Evolutionary conservation across 108 stramenopile genomes (phyloP), one percentile per base, ranked within the genome.

Genomic region (Cyclotella baltica): DNA sequence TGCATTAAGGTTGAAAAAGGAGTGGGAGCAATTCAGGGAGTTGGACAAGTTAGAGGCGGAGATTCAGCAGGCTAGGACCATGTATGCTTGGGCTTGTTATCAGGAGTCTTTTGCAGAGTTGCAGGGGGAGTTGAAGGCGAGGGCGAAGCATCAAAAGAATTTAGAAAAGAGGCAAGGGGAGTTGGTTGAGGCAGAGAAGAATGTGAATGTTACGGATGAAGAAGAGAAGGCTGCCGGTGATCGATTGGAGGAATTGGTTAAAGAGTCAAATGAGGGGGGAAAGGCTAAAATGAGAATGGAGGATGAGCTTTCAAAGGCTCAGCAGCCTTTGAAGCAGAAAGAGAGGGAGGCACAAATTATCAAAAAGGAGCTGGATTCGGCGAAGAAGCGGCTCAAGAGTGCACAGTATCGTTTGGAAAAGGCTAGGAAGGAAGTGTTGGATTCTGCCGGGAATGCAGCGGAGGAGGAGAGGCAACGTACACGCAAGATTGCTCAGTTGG

Each of bases 21-120:
- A 92, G 58, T 89, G 76, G 62, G 78, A 96, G 33, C 79, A 94
- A 55, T 90, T 88, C 61, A 62, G 84, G 62, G 88, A 84, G 55
- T 67, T 96, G 28, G 91, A 88, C 35, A 92, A 92, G 62, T 67
- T 92, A 23, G 87, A 92, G 71, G 63, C 47, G 3, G 90, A 93
- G 40, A 47, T 80, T 11, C 65, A 78, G 30, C 77, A 87, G 36
- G 46, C 67, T 1, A 70, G 84, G 23, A 73, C 83, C 10, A 70
- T 72, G 37, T 63, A 63, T 35, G 87, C 70, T 19, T 96, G 95
- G 95, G 70, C 87, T 2, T 36, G 61, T 29, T 80, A 89, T 63
- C 67, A 61, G 19, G 81, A 87, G 47, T 65, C 68, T 16, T 27
- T 59, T 56, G 84, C 62, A 23, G 48, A 76, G 3, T 62, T 82